A percentile compares a stretch with the other conserved stretches of the same genome.
phyloP scores from a whole-genome alignment of 2,329 filamentous ascomycete species.

The Apiospora pterosperma region DNA sequence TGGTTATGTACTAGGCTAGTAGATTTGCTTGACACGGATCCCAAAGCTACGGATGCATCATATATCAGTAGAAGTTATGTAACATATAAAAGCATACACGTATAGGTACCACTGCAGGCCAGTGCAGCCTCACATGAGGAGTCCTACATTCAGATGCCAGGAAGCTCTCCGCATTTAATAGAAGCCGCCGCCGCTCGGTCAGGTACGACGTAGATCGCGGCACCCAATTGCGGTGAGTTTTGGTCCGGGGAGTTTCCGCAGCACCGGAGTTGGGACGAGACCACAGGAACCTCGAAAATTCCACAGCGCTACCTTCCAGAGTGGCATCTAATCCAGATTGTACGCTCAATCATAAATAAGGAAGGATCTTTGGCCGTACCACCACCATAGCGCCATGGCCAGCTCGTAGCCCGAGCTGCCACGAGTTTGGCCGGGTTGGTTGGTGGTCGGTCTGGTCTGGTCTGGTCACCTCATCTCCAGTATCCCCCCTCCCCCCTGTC shows the following conservation, averaged over 20 bases:
- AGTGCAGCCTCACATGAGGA: not conserved
- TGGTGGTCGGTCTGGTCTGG: no score
- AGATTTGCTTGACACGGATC: not conserved
- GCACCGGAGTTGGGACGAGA: not conserved
- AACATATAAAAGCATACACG: not conserved
- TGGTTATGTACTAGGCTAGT: not conserved
- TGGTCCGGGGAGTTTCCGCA: not conserved
- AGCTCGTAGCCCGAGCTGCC: not conserved
- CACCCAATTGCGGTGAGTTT: not conserved
- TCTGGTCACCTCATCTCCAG: slow-evolving; percentile 4
- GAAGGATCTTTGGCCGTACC: not conserved
- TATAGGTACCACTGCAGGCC: no score
- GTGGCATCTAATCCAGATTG: not conserved
- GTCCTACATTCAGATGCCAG: not conserved
- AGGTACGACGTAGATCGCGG: not conserved
- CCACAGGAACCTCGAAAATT: not conserved
- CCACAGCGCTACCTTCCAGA: not conserved
- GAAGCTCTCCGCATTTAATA: not conserved
- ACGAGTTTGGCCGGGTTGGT: slow-evolving; percentile 3
- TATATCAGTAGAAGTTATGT: no score
- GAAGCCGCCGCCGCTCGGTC: not conserved
- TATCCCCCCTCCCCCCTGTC: not conserved
- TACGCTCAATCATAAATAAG: not conserved
- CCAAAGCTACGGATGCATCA: not conserved
- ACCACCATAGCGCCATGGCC: not conserved